Percentiles rank a stretch among this genome's conserved stretches.
phyloP scores from a whole-genome alignment of 2,329 filamentous ascomycete species.

The Emergomyces pasteurianus region DNA sequence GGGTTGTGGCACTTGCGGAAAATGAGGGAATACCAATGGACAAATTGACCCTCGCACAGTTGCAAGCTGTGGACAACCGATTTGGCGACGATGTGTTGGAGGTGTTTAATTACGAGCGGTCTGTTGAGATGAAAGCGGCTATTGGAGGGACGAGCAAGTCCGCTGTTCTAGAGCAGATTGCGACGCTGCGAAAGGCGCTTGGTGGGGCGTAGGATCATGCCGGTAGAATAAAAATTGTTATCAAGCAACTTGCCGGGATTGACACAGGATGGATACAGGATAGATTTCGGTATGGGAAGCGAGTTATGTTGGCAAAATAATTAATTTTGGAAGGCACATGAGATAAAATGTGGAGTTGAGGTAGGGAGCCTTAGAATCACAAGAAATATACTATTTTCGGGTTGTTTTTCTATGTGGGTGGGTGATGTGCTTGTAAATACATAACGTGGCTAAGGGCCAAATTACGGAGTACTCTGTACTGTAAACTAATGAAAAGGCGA shows the following conservation, averaged over 20 bases:
- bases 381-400: too few relatives aligned
- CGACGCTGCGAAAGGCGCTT: conserved; percentile 34
- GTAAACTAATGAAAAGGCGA: too few relatives aligned
- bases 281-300: not conserved
- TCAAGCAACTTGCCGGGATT: not conserved
- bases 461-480: too few relatives aligned
- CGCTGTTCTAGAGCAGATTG: conserved; percentile 57
- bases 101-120: conserved; percentile 69
- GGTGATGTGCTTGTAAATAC: too few relatives aligned
- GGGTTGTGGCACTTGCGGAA: conserved; percentile 61
- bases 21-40: conserved; percentile 56
- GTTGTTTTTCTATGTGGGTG: too few relatives aligned
- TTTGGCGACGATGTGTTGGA: conserved; percentile 60
- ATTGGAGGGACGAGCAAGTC: conserved; percentile 67
- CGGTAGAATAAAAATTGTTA: too few relatives aligned
- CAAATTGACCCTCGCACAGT: conserved; percentile 52
- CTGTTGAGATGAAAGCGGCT: conserved; percentile 66
- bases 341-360: too few relatives aligned
- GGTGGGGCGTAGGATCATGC: not conserved
- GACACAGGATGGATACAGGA: not conserved
- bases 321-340: not conserved
- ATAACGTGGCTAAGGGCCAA: too few relatives aligned
- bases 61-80: conserved; percentile 55
- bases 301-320: not conserved
- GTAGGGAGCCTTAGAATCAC: too few relatives aligned